Evolutionary conservation across 2,329 filamentous ascomycete genomes (phyloP).

Genomic region (Monilinia vaccinii-corymbosi): DNA sequence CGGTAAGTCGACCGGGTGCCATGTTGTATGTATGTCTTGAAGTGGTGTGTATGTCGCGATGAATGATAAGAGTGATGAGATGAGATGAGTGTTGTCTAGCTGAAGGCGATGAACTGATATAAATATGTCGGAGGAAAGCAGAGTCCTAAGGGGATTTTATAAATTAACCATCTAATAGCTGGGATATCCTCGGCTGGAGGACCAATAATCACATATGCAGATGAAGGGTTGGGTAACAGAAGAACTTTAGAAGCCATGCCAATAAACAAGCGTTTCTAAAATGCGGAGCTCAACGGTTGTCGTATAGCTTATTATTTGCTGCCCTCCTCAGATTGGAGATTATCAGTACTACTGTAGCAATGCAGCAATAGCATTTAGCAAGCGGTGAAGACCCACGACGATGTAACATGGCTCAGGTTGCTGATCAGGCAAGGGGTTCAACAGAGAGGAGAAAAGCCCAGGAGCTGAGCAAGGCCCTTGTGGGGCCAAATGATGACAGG

Average conservation of each 20-base stretch:
- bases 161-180: not conserved
- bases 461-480: constrained; percentile 5
- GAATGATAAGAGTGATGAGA: not conserved
- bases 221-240: not conserved
- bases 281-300: constrained; percentile 11
- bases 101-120: constrained; percentile 6
- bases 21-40: constrained; percentile 10
- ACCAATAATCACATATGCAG: not conserved
- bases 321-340: constrained; percentile 4
- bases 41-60: not conserved
- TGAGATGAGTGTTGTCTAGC: not conserved
- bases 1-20: constrained; percentile 18
- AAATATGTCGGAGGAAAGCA: not conserved
- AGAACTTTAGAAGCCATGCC: not conserved
- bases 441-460: not conserved
- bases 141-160: not conserved
- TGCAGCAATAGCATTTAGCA: constrained; percentile 5
- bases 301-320: constrained; percentile 1
- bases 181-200: not conserved
- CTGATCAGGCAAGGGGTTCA: not conserved
- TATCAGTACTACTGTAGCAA: constrained; percentile 7
- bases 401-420: constrained; percentile 8
- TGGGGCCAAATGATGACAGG: not conserved
- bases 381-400: constrained; percentile 10
- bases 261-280: constrained; percentile 4